phyloP scores from a whole-genome alignment of 1,284 basidiomycete genomes.

The Veloboletus limbatus region DNA sequence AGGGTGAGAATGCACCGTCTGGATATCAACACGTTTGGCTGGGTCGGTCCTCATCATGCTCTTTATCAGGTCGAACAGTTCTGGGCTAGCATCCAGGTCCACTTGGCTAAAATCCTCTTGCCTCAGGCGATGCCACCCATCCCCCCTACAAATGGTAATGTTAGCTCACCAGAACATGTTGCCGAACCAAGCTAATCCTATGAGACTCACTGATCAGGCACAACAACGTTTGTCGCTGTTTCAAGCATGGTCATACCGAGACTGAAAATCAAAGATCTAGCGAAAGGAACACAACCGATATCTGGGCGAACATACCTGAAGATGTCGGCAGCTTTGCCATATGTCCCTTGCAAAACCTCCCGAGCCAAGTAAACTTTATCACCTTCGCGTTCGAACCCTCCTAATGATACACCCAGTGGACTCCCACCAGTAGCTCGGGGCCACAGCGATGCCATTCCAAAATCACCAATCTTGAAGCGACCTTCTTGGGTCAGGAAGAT shows the following conservation, averaged over 20 bases:
- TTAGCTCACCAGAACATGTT: constrained; percentile 14
- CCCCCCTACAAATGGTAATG: constrained; percentile 53
- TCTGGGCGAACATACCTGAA: constrained; percentile 71
- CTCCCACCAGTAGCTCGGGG: constrained; percentile 52
- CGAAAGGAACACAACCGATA: not conserved
- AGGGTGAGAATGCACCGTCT: constrained; percentile 60
- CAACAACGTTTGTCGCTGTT: constrained; percentile 91
- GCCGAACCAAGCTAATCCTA: constrained; percentile 6
- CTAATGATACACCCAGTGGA: constrained; percentile 37
- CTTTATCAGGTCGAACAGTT: constrained; percentile 70
- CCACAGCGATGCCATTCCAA: constrained; percentile 94
- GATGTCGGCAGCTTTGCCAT: constrained; percentile 93
- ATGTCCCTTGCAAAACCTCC: constrained; percentile 89
- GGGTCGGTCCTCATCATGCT: constrained; percentile 81
- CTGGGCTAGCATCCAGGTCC: constrained; percentile 71
- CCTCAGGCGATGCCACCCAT: constrained; percentile 92
- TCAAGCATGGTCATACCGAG: constrained; percentile 96
- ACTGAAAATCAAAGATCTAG: constrained; percentile 41
- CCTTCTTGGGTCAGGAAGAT: constrained; percentile 90
- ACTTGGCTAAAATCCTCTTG: constrained; percentile 92
- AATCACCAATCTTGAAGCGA: constrained; percentile 96
- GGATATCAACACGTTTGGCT: constrained; percentile 55
- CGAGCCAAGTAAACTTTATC: constrained; percentile 99
- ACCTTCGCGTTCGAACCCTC: constrained; percentile 89
- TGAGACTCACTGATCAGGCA: constrained; percentile 88